A percentile compares a stretch with the other conserved stretches of the same genome.
phyloP scores from a whole-genome alignment of 805 yeast genomes.

The Kregervanrija fluxuum region DNA sequence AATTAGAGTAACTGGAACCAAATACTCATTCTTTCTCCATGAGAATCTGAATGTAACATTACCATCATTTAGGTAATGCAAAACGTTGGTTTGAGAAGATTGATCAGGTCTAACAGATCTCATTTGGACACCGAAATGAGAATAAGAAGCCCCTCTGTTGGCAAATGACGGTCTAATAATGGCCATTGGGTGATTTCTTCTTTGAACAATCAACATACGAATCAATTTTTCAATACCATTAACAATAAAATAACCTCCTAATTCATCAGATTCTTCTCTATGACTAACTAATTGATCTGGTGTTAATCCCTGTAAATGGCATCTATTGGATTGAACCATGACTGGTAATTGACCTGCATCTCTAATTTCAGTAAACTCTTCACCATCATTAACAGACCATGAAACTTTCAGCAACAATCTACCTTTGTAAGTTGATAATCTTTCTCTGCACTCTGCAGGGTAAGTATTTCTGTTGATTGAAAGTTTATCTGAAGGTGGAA shows the following conservation, averaged over 20 bases:
- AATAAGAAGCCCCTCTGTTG: conserved; percentile 87
- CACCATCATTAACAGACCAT: conserved; percentile 87
- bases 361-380: conserved; percentile 70
- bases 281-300: conserved; percentile 72
- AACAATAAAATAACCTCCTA: conserved; percentile 93
- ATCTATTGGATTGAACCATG: conserved; percentile 86
- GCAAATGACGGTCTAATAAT: conserved; percentile 89
- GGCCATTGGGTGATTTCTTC: conserved; percentile 98
- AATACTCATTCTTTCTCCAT: conserved; percentile 93
- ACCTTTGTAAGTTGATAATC: conserved; percentile 77
- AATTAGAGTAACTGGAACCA: conserved; percentile 89
- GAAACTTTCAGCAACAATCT: conserved; percentile 69
- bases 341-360: conserved; percentile 89
- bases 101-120: conserved; percentile 95
- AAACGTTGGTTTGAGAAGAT: conserved; percentile 94
- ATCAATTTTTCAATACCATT: conserved; percentile 95
- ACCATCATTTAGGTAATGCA: conserved; percentile 93
- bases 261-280: conserved; percentile 90
- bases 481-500: conserved; percentile 61
- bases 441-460: conserved; percentile 88
- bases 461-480: conserved; percentile 70
- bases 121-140: conserved; percentile 88
- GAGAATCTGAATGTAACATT: conserved; percentile 94
- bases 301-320: conserved; percentile 78
- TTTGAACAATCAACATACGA: conserved; percentile 96